A percentile compares a stretch with the other conserved stretches of the same genome.
Conservation (phyloP, 2,329 filamentous ascomycete genomes). For the Ceratocystis colombiana region DNA sequence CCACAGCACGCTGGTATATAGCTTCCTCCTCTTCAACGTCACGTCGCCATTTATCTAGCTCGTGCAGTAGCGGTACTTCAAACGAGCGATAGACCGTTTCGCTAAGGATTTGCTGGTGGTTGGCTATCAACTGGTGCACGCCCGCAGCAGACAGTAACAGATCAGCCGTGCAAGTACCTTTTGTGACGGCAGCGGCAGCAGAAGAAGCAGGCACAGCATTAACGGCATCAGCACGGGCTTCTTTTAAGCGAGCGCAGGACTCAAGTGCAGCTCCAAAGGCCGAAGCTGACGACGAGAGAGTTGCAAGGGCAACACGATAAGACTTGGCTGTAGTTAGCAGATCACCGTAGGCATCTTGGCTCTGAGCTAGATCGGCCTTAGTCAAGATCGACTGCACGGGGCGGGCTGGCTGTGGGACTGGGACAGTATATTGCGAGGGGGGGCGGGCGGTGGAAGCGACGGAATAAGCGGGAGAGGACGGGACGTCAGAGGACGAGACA, state of each 20-base stretch:
- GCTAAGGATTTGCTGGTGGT: constrained; percentile 59
- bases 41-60: constrained; percentile 54
- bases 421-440: constrained; percentile 48
- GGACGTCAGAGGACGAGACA: constrained; percentile 38
- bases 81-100: constrained; percentile 60
- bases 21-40: constrained; percentile 56
- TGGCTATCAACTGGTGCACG: constrained; percentile 57
- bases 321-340: constrained; percentile 52
- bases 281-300: constrained; percentile 51
- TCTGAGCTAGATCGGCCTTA: constrained; percentile 52
- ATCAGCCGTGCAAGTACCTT: constrained; percentile 51
- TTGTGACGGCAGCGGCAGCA: constrained; percentile 35
- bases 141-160: constrained; percentile 52
- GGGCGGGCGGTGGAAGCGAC: constrained; percentile 54
- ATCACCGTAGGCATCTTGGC: constrained; percentile 52
- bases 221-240: constrained; percentile 51
- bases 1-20: constrained; percentile 47
- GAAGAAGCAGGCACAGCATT: constrained; percentile 31
- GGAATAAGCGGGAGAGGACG: constrained; percentile 53
- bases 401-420: constrained; percentile 50
- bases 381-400: constrained; percentile 51
- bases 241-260: constrained; percentile 57
- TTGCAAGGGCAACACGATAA: constrained; percentile 52
- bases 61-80: constrained; percentile 59
- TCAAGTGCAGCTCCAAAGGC: constrained; percentile 56